These are phyloP conservation scores for Fusarium torulosum DNA, from an alignment of 2,329 filamentous ascomycete species.

Conservation along the genomic window DNA sequence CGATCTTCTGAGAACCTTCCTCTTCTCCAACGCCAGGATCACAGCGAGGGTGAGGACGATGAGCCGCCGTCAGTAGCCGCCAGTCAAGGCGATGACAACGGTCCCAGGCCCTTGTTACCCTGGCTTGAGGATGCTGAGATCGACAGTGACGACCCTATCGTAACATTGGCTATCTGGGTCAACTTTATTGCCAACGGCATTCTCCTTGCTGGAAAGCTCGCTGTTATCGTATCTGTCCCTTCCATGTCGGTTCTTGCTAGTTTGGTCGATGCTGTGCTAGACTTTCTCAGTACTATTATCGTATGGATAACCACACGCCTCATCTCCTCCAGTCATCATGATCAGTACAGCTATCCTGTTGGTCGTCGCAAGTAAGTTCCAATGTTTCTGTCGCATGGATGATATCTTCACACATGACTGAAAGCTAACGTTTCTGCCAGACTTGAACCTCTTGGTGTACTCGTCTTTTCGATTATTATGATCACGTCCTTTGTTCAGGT, in stretches of 20 bases:
- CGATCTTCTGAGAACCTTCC: slow-evolving; percentile 78
- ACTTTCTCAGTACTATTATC: slow-evolving; percentile 85
- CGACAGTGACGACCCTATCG: slow-evolving; percentile 79
- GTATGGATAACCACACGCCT: slow-evolving; percentile 83
- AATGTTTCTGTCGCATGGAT: neutral
- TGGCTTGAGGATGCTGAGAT: slow-evolving; percentile 79
- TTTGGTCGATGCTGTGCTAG: slow-evolving; percentile 82
- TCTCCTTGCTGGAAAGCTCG: slow-evolving; percentile 80
- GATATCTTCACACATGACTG: neutral
- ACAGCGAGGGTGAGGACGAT: slow-evolving; percentile 59
- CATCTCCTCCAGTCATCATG: slow-evolving; percentile 73
- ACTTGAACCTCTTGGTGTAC: slow-evolving; percentile 82
- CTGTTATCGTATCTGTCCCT: slow-evolving; percentile 80
- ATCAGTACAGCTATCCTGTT: slow-evolving; percentile 83
- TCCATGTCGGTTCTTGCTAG: slow-evolving; percentile 85
- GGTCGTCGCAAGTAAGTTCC: slow-evolving; percentile 69
- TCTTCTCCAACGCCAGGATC: slow-evolving; percentile 65
- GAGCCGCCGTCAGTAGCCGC: slow-evolving; percentile 28
- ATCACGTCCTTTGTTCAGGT: slow-evolving; percentile 87
- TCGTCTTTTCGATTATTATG: slow-evolving; percentile 89
- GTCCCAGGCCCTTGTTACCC: slow-evolving; percentile 70
- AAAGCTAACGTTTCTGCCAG: slow-evolving; percentile 54
- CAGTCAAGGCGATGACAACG: slow-evolving; percentile 49
- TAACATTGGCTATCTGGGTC: slow-evolving; percentile 88
- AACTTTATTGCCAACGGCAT: slow-evolving; percentile 84